phyloP scores from a whole-genome alignment of 345 rosid species.

The Turnera subulata region DNA sequence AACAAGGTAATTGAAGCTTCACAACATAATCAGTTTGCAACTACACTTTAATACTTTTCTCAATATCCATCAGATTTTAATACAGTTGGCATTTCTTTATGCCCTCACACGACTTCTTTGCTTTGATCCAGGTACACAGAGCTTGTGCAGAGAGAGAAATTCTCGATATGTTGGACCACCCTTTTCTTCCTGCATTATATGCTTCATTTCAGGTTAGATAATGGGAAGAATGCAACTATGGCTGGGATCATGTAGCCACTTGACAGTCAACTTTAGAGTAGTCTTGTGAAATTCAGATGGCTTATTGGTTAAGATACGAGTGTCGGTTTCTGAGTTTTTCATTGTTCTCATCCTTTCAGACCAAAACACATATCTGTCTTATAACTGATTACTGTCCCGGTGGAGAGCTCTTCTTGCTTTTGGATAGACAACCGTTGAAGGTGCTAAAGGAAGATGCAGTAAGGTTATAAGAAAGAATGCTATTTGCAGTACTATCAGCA shows the following conservation, averaged over 20 bases:
- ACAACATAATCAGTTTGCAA: slow-evolving; percentile 50
- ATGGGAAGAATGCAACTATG: not conserved
- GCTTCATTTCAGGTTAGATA: slow-evolving; percentile 89
- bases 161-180: slow-evolving; percentile 93
- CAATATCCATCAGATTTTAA: not conserved
- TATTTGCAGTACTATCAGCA: too few relatives aligned
- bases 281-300: too few relatives aligned
- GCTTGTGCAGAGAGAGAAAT: slow-evolving; percentile 96
- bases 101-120: not conserved
- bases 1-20: slow-evolving; percentile 66
- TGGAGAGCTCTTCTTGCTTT: slow-evolving; percentile 89
- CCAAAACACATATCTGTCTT: slow-evolving; percentile 90
- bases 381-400: slow-evolving; percentile 93
- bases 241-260: not conserved
- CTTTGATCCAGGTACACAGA: slow-evolving; percentile 93
- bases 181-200: slow-evolving; percentile 94
- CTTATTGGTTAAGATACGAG: too few relatives aligned
- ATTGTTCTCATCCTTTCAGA: slow-evolving; percentile 39
- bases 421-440: slow-evolving; percentile 79
- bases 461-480: slow-evolving; percentile 36
- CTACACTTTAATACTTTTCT: not conserved
- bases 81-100: not conserved
- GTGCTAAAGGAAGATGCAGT: slow-evolving; percentile 91
- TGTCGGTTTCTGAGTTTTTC: too few relatives aligned
- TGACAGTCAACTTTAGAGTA: too few relatives aligned